Base-by-base conservation (phyloP, 768 basidiomycete species). In the Cystoderma amianthinum region DNA sequence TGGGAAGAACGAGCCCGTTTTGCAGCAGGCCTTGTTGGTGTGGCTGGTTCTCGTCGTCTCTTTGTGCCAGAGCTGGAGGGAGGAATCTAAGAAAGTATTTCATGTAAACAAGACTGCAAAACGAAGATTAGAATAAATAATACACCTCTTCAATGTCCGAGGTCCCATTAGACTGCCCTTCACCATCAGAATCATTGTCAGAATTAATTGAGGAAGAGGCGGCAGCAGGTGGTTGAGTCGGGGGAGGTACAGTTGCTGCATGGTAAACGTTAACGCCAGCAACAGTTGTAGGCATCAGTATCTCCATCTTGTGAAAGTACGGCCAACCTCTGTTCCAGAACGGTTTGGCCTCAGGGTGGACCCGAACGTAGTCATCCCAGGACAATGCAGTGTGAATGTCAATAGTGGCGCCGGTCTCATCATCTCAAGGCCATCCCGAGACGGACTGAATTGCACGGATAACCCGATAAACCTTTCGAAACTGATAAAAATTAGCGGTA, bases 261-360 rank as follows among this genome's bases (percentile, higher is more conserved):
- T 41, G 39, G 45, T 44, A 48, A 32, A 50, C 46, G 39, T 48
- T 24, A 4, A 21, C 34, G 19, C 48, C 17, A 33, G 36, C 10
- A 22, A 43, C 39, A 25, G 23, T 13, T n/a, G 38, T 24, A 0
- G 51, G 50, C 44, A 51, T 46, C 2, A 55, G 15, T 4, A 16
- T 32, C 0, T 18, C 9, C 5, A 53, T 12, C 20, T 43, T 40
- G 3, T 2, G 4, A 6, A 51, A 33, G 22, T 54, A 43, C 1
- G 18, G 12, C 55, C 52, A 59, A 0, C 55, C 57, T 25, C 48
- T 43, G 46, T 57, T 57, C 0, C 44, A 13, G 39, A 59, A 57
- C 4, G 53, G 52, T 12, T 46, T 52, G 4, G 53, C 57, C 7
- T 30, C 42, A 4, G 53, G 55, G 39, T 57, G 53, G 9, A 38